A percentile compares a stretch with the other conserved stretches of the same genome.
Evolutionary conservation across 805 yeast genomes (phyloP).

Genomic region (Hanseniaspora guilliermondii): DNA sequence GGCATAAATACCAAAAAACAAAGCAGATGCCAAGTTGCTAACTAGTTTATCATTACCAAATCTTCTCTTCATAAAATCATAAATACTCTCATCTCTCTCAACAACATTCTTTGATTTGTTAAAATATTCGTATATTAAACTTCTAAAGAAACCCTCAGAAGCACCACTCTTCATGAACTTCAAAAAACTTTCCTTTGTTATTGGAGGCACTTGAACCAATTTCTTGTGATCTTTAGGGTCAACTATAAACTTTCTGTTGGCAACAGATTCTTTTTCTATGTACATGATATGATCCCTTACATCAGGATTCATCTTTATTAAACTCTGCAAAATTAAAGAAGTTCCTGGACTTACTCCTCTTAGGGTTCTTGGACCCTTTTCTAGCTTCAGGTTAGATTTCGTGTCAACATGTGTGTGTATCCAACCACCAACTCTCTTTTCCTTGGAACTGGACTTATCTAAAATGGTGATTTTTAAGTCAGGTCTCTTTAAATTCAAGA

Average conservation of each 20-base stretch:
- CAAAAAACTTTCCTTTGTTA: constrained; percentile 27
- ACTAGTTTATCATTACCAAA: constrained; percentile 43
- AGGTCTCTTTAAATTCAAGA: constrained; percentile 59
- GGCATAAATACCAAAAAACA: constrained; percentile 82
- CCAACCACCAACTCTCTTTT: constrained; percentile 61
- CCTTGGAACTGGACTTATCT: constrained; percentile 34
- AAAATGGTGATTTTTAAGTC: constrained; percentile 53
- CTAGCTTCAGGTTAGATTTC: constrained; percentile 33
- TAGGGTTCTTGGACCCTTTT: constrained; percentile 85
- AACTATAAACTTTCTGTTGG: constrained; percentile 61
- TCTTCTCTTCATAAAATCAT: constrained; percentile 52
- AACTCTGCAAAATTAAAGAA: constrained; percentile 44
- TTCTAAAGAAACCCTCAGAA: constrained; percentile 33
- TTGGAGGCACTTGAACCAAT: constrained; percentile 43
- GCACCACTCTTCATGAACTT: constrained; percentile 33
- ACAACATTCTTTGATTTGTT: constrained; percentile 19
- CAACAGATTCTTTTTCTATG: constrained; percentile 43
- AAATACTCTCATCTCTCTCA: constrained; percentile 46
- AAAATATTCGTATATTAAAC: constrained; percentile 43
- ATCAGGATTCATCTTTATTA: constrained; percentile 36
- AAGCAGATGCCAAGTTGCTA: constrained; percentile 60
- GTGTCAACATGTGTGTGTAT: constrained; percentile 40
- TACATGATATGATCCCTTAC: constrained; percentile 42
- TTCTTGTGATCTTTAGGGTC: constrained; percentile 29
- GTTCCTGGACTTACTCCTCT: constrained; percentile 76